These are phyloP conservation scores for Aspergillus oerlinghausenensis DNA, from an alignment of 2,329 filamentous ascomycete genomes.

Conservation along the genomic window DNA sequence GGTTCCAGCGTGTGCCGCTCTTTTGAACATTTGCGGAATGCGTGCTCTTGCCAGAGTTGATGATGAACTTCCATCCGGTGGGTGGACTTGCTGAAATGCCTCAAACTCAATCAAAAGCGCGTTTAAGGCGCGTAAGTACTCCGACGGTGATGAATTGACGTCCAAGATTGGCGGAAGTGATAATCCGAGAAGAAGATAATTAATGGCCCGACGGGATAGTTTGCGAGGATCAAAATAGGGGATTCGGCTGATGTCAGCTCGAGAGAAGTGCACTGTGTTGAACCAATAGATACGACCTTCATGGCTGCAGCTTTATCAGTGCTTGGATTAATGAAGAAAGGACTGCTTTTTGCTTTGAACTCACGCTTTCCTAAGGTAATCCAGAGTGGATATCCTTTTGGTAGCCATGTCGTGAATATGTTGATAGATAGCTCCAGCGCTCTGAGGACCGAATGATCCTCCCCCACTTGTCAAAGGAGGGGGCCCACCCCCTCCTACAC, in stretches of 20 bases:
- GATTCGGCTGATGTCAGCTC: constrained; percentile 71
- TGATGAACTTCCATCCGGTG: constrained; percentile 65
- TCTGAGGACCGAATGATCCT: constrained; percentile 41
- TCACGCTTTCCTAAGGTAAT: constrained; percentile 88
- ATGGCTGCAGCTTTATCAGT: constrained; percentile 55
- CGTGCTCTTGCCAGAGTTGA: constrained; percentile 71
- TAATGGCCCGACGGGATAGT: constrained; percentile 83
- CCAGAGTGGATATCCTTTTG: constrained; percentile 89
- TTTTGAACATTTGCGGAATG: constrained; percentile 78
- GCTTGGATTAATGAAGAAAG: background rate
- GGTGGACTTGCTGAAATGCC: constrained; percentile 81
- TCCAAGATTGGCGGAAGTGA: constrained; percentile 88
- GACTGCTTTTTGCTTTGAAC: constrained; percentile 33
- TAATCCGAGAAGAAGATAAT: constrained; percentile 87
- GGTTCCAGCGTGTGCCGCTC: constrained; percentile 52
- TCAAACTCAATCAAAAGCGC: constrained; percentile 88
- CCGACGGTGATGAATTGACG: constrained; percentile 69
- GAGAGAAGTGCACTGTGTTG: constrained; percentile 90
- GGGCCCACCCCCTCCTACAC: constrained; percentile 20
- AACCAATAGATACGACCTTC: constrained; percentile 97
- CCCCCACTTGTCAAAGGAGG: constrained; percentile 28
- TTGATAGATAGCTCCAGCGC: constrained; percentile 55
- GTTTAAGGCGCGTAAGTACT: constrained; percentile 84
- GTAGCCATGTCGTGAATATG: constrained; percentile 78
- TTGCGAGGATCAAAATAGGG: constrained; percentile 82